Percentiles rank a stretch among this genome's conserved stretches.
Conservation (phyloP, 495 filamentous ascomycete species). For the Daldinia vernicosa region DNA sequence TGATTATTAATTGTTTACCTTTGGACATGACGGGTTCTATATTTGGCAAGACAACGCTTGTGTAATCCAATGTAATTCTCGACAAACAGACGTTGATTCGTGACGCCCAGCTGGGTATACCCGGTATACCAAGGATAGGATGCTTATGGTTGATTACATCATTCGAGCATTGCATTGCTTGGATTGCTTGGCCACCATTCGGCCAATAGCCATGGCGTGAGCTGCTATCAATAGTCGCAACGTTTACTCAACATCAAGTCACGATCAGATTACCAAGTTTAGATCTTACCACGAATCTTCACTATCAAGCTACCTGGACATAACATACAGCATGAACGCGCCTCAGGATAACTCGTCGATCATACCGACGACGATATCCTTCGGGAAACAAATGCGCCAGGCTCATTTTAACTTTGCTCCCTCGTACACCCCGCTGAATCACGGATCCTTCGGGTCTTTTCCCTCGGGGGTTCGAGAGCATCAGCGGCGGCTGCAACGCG, state of each 20-base stretch:
- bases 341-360: slow-evolving; percentile 15
- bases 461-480: slow-evolving; percentile 47
- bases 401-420: slow-evolving; percentile 50
- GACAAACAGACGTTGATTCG: not conserved
- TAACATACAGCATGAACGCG: slow-evolving; percentile 15
- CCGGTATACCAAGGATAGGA: not conserved
- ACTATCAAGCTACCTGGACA: not conserved
- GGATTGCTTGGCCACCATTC: not conserved
- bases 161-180: not conserved
- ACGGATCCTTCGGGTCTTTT: slow-evolving; percentile 53
- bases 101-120: not conserved
- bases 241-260: not conserved
- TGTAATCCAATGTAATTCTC: not conserved
- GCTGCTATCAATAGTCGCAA: not conserved
- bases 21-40: slow-evolving; percentile 7
- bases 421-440: slow-evolving; percentile 52
- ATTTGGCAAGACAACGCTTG: not conserved
- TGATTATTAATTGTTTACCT: not conserved
- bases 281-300: not conserved
- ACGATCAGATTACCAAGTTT: not conserved
- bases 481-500: slow-evolving; percentile 44
- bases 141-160: slow-evolving; percentile 5
- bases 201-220: not conserved
- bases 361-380: slow-evolving; percentile 17
- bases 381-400: slow-evolving; percentile 50